Conservation (phyloP, 306 rosid genomes). For the Cicer arietinum region DNA sequence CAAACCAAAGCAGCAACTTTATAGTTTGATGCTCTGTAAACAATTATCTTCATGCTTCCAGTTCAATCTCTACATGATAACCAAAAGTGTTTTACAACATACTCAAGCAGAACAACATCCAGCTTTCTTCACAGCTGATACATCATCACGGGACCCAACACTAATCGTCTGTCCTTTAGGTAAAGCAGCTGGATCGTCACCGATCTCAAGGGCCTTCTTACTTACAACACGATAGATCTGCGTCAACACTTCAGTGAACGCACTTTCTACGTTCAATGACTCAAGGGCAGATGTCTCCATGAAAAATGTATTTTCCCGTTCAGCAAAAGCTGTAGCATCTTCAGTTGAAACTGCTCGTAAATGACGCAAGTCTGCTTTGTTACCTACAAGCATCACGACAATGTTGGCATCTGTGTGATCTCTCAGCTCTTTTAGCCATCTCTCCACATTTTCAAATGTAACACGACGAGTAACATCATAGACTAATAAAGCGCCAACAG, state of each 20-base stretch:
- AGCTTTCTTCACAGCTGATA: conserved; percentile 52
- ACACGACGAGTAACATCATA: conserved; percentile 57
- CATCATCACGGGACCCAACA: conserved; percentile 53
- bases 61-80: conserved; percentile 49
- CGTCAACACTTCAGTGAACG: conserved; percentile 57
- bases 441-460: conserved; percentile 57
- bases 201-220: conserved; percentile 55
- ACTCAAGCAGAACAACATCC: conserved; percentile 63
- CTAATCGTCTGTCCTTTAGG: conserved; percentile 58
- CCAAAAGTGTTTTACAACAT: conserved; percentile 29
- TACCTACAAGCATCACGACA: conserved; percentile 58
- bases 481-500: conserved; percentile 55
- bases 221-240: conserved; percentile 53
- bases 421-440: conserved; percentile 61
- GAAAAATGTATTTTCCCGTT: conserved; percentile 50
- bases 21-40: conserved; percentile 45
- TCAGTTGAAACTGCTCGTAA: conserved; percentile 49
- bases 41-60: conserved; percentile 41
- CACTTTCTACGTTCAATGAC: conserved; percentile 51
- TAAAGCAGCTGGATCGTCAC: conserved; percentile 50
- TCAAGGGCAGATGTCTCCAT: conserved; percentile 64
- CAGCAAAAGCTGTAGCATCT: conserved; percentile 49
- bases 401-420: conserved; percentile 59
- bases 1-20: conserved; percentile 42
- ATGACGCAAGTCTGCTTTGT: conserved; percentile 59